phyloP scores from a whole-genome alignment of 306 rosid genomes.

The Malus fusca region DNA sequence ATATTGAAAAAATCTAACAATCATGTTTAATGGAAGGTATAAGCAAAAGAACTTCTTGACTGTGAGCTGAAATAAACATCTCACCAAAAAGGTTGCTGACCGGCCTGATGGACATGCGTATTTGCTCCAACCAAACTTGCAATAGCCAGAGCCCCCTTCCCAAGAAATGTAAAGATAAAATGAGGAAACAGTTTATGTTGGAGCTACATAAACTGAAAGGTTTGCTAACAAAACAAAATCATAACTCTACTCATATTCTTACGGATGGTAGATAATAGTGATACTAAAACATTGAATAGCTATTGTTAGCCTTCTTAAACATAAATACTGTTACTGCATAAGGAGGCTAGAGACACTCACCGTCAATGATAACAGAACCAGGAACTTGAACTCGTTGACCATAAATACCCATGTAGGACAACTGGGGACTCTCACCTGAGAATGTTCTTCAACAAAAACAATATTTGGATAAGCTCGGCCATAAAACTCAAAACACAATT shows the following conservation, averaged over 20 bases:
- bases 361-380: conserved; percentile 75
- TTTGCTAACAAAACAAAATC: neutral
- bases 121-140: conserved; percentile 92
- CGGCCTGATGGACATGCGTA: conserved; percentile 49
- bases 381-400: conserved; percentile 55
- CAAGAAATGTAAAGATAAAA: conserved; percentile 9
- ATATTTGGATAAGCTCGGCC: neutral
- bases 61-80: neutral
- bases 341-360: conserved; percentile 23
- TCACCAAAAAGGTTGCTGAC: conserved; percentile 82
- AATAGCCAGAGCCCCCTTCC: conserved; percentile 92
- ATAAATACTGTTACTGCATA: neutral
- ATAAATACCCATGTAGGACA: conserved; percentile 55
- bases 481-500: neutral
- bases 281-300: neutral
- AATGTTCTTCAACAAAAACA: conserved; percentile 37
- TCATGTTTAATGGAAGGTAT: neutral
- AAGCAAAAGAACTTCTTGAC: neutral
- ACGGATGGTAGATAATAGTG: neutral
- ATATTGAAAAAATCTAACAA: neutral
- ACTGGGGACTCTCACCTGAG: conserved; percentile 24
- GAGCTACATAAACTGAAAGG: neutral
- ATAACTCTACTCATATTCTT: neutral
- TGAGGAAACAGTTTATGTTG: neutral
- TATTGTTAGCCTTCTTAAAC: neutral